These are phyloP conservation scores for Globisporangium splendens DNA, from an alignment of 352 stramenopile species.

Conservation along the genomic window DNA sequence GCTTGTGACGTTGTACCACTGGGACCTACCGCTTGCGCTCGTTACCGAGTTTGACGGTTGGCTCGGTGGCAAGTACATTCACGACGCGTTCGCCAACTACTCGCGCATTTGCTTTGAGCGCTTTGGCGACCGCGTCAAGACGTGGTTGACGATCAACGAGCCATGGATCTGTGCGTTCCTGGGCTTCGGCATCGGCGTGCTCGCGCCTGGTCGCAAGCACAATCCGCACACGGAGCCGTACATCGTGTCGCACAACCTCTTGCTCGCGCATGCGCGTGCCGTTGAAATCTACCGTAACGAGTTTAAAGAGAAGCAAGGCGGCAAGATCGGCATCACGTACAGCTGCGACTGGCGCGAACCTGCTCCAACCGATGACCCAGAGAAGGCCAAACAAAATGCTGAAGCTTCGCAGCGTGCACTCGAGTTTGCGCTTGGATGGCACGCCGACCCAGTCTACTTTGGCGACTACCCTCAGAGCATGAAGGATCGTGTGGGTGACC, in stretches of 20 bases:
- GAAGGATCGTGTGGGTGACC: constrained; percentile 69
- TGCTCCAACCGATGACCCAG: constrained; percentile 35
- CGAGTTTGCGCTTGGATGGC: constrained; percentile 89
- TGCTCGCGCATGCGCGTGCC: constrained; percentile 83
- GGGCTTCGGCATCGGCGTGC: constrained; percentile 82
- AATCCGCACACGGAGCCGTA: constrained; percentile 79
- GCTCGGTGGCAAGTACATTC: constrained; percentile 32
- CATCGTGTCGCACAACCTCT: constrained; percentile 81
- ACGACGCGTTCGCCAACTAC: constrained; percentile 78
- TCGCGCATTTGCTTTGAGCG: constrained; percentile 84
- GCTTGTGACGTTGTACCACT: constrained; percentile 91
- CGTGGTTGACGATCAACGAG: constrained; percentile 94
- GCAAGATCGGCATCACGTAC: constrained; percentile 89
- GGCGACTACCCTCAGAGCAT: constrained; percentile 93
- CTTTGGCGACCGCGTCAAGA: constrained; percentile 91
- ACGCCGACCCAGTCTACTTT: constrained; percentile 88
- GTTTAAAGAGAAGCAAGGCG: constrained; percentile 61
- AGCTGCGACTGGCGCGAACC: constrained; percentile 89
- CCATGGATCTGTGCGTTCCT: constrained; percentile 82
- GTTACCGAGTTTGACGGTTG: constrained; percentile 81
- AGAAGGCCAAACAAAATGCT: constrained; percentile 45
- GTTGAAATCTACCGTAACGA: constrained; percentile 82
- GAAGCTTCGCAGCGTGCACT: constrained; percentile 79
- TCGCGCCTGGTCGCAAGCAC: constrained; percentile 66
- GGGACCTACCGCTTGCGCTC: constrained; percentile 90